A percentile compares a stretch with the other conserved stretches of the same genome.
phyloP scores from a whole-genome alignment of 108 stramenopile genomes.

The Pseudonitzschia delicatissima region DNA sequence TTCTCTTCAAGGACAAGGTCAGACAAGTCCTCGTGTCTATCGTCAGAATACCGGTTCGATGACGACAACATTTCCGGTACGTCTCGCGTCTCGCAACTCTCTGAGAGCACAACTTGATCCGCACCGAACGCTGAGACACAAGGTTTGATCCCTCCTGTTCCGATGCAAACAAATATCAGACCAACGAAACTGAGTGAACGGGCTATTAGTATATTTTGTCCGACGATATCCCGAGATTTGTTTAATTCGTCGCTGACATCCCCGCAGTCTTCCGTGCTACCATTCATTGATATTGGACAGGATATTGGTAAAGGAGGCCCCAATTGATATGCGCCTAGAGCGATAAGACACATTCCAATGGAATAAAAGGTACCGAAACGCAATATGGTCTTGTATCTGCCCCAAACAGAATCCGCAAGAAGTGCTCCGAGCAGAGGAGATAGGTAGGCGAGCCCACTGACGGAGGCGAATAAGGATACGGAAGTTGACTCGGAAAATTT shows the following conservation, averaged over 20 bases:
- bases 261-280: not conserved
- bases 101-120: conserved; percentile 43
- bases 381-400: conserved; percentile 56
- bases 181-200: conserved; percentile 37
- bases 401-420: conserved; percentile 49
- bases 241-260: not conserved
- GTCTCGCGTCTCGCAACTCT: not conserved
- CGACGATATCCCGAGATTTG: not conserved
- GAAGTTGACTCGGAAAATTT: conserved; percentile 37
- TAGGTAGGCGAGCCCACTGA: conserved; percentile 42
- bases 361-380: conserved; percentile 47
- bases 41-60: not conserved
- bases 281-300: not conserved
- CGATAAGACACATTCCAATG: conserved; percentile 40
- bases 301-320: not conserved
- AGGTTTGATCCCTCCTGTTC: conserved; percentile 82
- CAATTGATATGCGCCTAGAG: conserved; percentile 26
- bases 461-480: conserved; percentile 36
- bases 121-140: conserved; percentile 74
- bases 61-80: not conserved
- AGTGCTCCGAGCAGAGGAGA: conserved; percentile 55
- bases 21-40: not conserved
- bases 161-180: conserved; percentile 49
- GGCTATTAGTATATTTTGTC: not conserved
- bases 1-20: not conserved